Evolutionary conservation across 768 basidiomycete species (phyloP).

Genomic region (Multifurca ochricompacta): DNA sequence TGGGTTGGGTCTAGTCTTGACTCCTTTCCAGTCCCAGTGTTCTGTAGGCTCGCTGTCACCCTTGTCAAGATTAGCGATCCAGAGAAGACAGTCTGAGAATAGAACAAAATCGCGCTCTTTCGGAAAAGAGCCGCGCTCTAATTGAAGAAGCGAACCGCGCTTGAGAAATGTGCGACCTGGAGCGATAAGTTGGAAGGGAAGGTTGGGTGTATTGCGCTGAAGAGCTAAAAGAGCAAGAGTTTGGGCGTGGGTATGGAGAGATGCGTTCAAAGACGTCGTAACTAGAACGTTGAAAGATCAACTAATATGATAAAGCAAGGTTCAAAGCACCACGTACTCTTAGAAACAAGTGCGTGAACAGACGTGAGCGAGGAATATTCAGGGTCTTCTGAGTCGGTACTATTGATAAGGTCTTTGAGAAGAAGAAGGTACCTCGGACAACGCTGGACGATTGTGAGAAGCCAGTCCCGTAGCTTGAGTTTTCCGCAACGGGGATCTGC

Average conservation of each 20-base stretch:
- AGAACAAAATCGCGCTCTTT: slow-evolving; percentile 66
- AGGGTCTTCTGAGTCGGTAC: slow-evolving; percentile 55
- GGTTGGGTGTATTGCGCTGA: slow-evolving; percentile 66
- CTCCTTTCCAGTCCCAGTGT: slow-evolving; percentile 21
- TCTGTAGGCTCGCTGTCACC: slow-evolving; percentile 22
- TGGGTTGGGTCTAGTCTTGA: slow-evolving; percentile 3
- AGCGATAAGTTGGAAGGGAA: slow-evolving; percentile 69
- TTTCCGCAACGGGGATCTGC: slow-evolving; percentile 61
- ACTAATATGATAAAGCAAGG: slow-evolving; percentile 4
- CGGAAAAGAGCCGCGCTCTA: slow-evolving; percentile 43
- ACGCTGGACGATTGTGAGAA: slow-evolving; percentile 79
- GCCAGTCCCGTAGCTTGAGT: slow-evolving; percentile 75
- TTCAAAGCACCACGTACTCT: slow-evolving; percentile 42
- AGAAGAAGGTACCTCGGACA: slow-evolving; percentile 82
- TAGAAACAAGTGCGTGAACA: slow-evolving; percentile 61
- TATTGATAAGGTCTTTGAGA: slow-evolving; percentile 70
- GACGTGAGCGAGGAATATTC: slow-evolving; percentile 56
- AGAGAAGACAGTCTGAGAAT: slow-evolving; percentile 75
- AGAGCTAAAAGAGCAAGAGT: slow-evolving; percentile 69
- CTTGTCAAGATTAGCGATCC: slow-evolving; percentile 49
- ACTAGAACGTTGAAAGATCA: slow-evolving; percentile 38
- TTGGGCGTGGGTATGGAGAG: slow-evolving; percentile 69
- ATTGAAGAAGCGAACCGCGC: slow-evolving; percentile 53
- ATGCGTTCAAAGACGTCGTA: slow-evolving; percentile 68
- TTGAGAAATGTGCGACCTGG: slow-evolving; percentile 78